Percentiles rank a stretch among this genome's conserved stretches.
Evolutionary conservation across 1,139 yeast genomes (phyloP).

Genomic region (Pichia sp.): DNA sequence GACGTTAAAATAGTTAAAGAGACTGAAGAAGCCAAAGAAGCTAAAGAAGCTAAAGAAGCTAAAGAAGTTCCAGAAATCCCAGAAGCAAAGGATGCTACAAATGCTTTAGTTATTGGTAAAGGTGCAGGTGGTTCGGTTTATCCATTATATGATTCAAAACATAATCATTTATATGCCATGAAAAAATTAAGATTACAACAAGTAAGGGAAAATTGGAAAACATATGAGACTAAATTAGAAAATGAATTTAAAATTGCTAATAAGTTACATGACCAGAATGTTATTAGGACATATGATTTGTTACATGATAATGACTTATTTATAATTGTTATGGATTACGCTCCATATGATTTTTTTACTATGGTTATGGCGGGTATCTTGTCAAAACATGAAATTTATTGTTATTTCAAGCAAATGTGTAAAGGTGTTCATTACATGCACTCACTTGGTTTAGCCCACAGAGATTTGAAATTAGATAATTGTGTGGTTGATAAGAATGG

Average conservation of each 20-base stretch:
- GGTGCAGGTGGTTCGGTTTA: constrained; percentile 78
- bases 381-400: constrained; percentile 50
- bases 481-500: constrained; percentile 63
- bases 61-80: constrained; percentile 1
- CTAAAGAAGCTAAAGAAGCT: neutral
- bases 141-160: constrained; percentile 14
- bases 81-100: constrained; percentile 28
- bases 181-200: constrained; percentile 57
- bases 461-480: constrained; percentile 72
- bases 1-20: neutral
- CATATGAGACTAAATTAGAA: constrained; percentile 56
- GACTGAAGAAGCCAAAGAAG: neutral
- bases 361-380: constrained; percentile 69
- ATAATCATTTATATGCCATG: constrained; percentile 53
- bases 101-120: constrained; percentile 41
- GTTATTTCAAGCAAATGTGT: constrained; percentile 64
- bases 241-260: constrained; percentile 64
- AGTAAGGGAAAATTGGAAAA: constrained; percentile 45
- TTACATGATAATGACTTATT: constrained; percentile 46
- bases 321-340: constrained; percentile 68
- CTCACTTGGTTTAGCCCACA: constrained; percentile 62
- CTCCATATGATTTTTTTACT: constrained; percentile 69
- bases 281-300: constrained; percentile 59
- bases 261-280: constrained; percentile 51
- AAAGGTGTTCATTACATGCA: constrained; percentile 59